Evolutionary conservation across 345 rosid genomes (phyloP).

Genomic region (Hevea brasiliensis): DNA sequence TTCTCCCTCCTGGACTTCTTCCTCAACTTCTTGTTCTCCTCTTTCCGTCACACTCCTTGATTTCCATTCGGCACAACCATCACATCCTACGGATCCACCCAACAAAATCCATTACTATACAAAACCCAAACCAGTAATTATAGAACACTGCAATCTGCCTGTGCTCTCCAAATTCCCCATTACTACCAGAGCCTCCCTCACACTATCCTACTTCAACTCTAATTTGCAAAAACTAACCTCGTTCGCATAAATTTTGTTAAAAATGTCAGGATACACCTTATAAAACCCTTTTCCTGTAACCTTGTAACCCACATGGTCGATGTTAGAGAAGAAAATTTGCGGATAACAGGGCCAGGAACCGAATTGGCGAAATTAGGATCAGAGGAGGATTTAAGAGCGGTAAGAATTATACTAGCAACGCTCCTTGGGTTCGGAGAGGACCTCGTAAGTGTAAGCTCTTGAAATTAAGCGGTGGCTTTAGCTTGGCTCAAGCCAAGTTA

Average conservation of each 20-base stretch:
- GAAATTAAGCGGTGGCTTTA: constrained; percentile 90
- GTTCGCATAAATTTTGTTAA: constrained; percentile 52
- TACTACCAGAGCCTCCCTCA: constrained; percentile 74
- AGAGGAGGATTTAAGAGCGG: constrained; percentile 87
- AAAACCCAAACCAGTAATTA: constrained; percentile 76
- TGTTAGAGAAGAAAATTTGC: constrained; percentile 75
- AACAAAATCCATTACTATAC: constrained; percentile 80
- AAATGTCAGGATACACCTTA: constrained; percentile 76
- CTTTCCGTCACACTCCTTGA: constrained; percentile 84
- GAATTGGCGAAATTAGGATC: constrained; percentile 43
- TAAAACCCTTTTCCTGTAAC: constrained; percentile 79
- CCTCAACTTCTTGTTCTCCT: constrained; percentile 85
- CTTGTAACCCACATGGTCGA: constrained; percentile 61
- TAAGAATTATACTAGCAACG: constrained; percentile 94
- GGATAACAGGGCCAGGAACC: constrained; percentile 47
- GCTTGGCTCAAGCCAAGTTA: constrained; percentile 67
- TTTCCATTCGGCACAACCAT: constrained; percentile 69
- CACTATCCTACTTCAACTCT: constrained; percentile 53
- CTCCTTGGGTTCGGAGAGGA: constrained; percentile 84
- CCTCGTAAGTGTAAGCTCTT: constrained; percentile 92
- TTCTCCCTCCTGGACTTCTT: constrained; percentile 80
- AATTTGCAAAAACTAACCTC: constrained; percentile 62
- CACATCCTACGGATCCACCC: constrained; percentile 77
- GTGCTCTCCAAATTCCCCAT: constrained; percentile 83
- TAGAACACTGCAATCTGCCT: constrained; percentile 81